These are phyloP conservation scores for Insectozyma bohioensis DNA, from an alignment of 1,139 yeast species.

Conservation along the genomic window DNA sequence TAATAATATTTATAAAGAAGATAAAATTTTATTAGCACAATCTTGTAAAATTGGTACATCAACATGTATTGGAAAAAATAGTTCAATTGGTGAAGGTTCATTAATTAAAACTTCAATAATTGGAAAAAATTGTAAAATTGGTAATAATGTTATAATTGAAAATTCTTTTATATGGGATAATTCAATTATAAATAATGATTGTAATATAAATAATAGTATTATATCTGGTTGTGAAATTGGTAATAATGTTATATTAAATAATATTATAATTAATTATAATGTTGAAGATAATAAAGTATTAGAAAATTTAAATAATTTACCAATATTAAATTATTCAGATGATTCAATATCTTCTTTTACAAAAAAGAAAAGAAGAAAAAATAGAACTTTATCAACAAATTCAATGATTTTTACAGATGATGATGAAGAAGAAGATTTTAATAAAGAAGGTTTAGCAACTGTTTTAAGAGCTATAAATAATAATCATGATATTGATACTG, in stretches of 20 bases:
- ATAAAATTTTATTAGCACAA: conserved; percentile 82
- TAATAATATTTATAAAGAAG: conserved; percentile 84
- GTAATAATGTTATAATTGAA: conserved; percentile 66
- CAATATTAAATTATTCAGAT: conserved; percentile 71
- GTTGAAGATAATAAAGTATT: conserved; percentile 52
- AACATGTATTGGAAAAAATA: conserved; percentile 74
- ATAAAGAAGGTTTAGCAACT: conserved; percentile 89
- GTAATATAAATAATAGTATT: conserved; percentile 58
- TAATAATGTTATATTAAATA: conserved; percentile 59
- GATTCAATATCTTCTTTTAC: conserved; percentile 69
- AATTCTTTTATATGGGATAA: conserved; percentile 89
- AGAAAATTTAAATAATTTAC: conserved; percentile 55
- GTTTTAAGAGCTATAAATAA: conserved; percentile 88
- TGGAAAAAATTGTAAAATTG: conserved; percentile 84
- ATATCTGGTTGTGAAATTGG: conserved; percentile 88
- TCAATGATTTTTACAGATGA: conserved; percentile 50
- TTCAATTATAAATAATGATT: conserved; percentile 66
- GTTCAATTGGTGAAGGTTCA: conserved; percentile 64
- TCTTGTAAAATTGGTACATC: conserved; percentile 79
- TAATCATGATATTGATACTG: conserved; percentile 91
- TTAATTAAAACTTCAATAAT: conserved; percentile 65
- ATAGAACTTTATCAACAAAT: conserved; percentile 38
- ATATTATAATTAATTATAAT: conserved; percentile 57
- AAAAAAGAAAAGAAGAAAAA: conserved; percentile 33
- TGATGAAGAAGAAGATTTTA: conserved; percentile 85